A percentile compares a stretch with the other conserved stretches of the same genome.
phyloP scores from a whole-genome alignment of 1,284 basidiomycete species.

The Psilocybe mexicana region DNA sequence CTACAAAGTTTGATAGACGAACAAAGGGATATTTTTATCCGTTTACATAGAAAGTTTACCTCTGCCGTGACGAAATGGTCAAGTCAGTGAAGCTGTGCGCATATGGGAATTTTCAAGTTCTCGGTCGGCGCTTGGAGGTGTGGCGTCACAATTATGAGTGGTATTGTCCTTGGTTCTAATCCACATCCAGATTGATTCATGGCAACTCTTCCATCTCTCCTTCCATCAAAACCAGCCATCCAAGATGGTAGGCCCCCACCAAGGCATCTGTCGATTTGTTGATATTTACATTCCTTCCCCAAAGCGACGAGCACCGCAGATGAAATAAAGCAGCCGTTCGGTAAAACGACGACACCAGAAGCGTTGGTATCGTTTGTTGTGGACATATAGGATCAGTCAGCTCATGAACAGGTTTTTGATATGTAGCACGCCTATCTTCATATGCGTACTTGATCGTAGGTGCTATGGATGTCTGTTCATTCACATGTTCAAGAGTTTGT shows the following conservation, averaged over 20 bases:
- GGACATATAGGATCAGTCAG: neutral
- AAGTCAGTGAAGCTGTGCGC: too few relatives aligned
- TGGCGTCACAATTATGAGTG: neutral
- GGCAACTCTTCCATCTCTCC: slow-evolving; percentile 47
- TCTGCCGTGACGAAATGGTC: too few relatives aligned
- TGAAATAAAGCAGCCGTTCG: slow-evolving; percentile 44
- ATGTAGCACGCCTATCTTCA: slow-evolving; percentile 62
- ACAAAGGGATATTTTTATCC: too few relatives aligned
- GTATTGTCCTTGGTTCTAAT: neutral
- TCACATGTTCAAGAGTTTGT: neutral
- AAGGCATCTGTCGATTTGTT: neutral
- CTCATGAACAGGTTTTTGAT: slow-evolving; percentile 10
- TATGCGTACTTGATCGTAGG: slow-evolving; percentile 57
- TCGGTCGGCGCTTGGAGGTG: neutral
- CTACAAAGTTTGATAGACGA: too few relatives aligned
- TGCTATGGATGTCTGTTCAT: neutral
- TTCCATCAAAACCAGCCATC: slow-evolving; percentile 51
- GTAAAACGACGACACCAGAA: slow-evolving; percentile 53
- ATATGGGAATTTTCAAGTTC: too few relatives aligned
- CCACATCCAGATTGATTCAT: slow-evolving; percentile 2
- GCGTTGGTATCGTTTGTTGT: slow-evolving; percentile 41
- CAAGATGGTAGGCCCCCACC: slow-evolving; percentile 46
- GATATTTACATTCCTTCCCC: neutral
- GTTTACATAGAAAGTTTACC: too few relatives aligned
- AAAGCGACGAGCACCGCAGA: slow-evolving; percentile 49